Evolutionary conservation across 768 basidiomycete genomes (phyloP).

Genomic region (Candolleomyces efflorescens): DNA sequence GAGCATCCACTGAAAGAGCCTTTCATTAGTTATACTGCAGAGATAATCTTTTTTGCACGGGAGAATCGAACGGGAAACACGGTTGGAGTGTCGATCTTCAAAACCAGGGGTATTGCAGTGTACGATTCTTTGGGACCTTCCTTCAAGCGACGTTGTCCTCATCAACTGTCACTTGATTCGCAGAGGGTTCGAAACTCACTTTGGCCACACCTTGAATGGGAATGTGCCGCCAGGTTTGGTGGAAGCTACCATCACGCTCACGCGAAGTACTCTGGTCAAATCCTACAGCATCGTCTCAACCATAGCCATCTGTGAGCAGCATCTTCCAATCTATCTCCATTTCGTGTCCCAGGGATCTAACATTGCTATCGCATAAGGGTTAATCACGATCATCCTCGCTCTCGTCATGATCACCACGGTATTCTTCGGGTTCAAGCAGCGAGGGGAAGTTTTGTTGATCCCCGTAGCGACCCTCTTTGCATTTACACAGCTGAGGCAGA

Average conservation of each 20-base stretch:
- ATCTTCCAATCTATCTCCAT: not conserved
- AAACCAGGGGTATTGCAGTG: slow-evolving; percentile 20
- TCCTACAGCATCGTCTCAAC: slow-evolving; percentile 20
- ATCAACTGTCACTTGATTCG: not conserved
- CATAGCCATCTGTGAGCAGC: slow-evolving; percentile 15
- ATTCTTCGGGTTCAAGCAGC: slow-evolving; percentile 22
- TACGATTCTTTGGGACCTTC: slow-evolving; percentile 4
- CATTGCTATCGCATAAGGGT: no score
- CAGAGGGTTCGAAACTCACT: slow-evolving; percentile 19
- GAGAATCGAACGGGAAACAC: slow-evolving; percentile 15
- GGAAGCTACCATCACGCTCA: slow-evolving; percentile 16
- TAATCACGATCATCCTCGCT: slow-evolving; percentile 20
- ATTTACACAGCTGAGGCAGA: slow-evolving; percentile 19
- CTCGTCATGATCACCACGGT: slow-evolving; percentile 22
- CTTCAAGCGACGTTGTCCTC: not conserved
- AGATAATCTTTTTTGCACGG: slow-evolving; percentile 19
- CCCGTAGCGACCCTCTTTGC: slow-evolving; percentile 24
- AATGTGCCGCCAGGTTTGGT: slow-evolving; percentile 16
- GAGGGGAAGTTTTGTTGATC: slow-evolving; percentile 19
- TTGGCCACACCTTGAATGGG: slow-evolving; percentile 10
- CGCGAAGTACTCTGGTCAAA: slow-evolving; percentile 16
- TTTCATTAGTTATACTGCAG: slow-evolving; percentile 14
- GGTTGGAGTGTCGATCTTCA: slow-evolving; percentile 14
- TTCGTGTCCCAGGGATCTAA: no score
- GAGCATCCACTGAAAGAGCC: not conserved